Evolutionary conservation across 306 rosid species (phyloP), one percentile per base, ranked within the genome.

Genomic region (Lagenaria siceraria): DNA sequence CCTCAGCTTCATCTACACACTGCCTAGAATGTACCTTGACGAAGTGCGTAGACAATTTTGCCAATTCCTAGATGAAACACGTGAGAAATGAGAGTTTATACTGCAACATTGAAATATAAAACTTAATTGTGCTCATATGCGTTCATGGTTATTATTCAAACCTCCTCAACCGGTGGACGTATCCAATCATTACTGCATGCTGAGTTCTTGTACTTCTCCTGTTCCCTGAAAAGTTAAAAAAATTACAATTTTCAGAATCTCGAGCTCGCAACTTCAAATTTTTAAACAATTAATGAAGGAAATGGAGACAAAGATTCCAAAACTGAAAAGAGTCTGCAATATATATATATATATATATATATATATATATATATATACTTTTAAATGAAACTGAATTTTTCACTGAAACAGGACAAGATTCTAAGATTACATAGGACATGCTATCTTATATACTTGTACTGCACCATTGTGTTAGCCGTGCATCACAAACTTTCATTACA

Each of bases 131-230:
- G 24, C 43, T 70, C 78, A 71, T 19, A 64, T 58, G 74, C 58
- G 78, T 61, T 72, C 61, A 29, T 72, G 43, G 6, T 49, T 29
- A 48, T 43, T 46, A 49, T 49, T 51, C 83, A 84, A 63, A 94
- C 98, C 96, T 92, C 96, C 80, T 95, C 98, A 65, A 90, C 90
- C 64, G 92, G 90, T 25, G 97, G 96, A 78, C 96, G 93, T 84
- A 77, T 87, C 96, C 98, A 90, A 70, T 85, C 74, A 78, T 84
- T 84, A 81, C 72, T 74, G 80, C 65, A 82, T 82, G 83, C 83
- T 40, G 86, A 95, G 79, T 91, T 91, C 89, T 93, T 95, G 88
- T 90, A 95, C 59, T 84, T 75, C 78, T 86, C 92, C 81, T 89
- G 96, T 65, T 95, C 98, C 90, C 98, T 95, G 63, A 55, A 78